phyloP scores from a whole-genome alignment of 2,329 filamentous ascomycete species.

The Helotiales sp. region DNA sequence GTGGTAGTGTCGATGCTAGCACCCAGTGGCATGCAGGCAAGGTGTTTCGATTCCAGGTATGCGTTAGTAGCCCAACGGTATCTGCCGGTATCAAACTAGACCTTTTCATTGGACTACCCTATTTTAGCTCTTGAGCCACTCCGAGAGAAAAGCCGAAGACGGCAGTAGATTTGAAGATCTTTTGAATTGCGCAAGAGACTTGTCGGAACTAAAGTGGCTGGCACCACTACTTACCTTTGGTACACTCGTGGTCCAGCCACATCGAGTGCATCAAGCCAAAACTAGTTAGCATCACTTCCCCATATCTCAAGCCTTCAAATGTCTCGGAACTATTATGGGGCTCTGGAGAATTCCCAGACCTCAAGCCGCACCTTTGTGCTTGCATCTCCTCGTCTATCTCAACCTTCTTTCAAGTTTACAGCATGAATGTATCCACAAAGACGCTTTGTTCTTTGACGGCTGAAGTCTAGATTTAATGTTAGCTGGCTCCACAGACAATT shows the following conservation, averaged over 20 bases:
- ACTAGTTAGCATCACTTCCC: not conserved
- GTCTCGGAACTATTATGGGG: slow-evolving; percentile 13
- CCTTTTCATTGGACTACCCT: not conserved
- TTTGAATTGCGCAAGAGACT: not conserved
- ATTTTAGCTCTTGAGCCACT: not conserved
- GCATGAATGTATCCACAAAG: slow-evolving; percentile 6
- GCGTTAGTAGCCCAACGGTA: not conserved
- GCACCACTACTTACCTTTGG: not conserved
- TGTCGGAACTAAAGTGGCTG: no score
- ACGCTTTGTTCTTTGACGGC: not conserved
- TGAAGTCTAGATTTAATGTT: not conserved
- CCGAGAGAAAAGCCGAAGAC: slow-evolving; percentile 8
- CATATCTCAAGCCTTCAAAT: not conserved
- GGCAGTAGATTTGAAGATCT: slow-evolving; percentile 8
- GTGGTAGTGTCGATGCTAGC: not conserved
- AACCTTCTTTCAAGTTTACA: not conserved
- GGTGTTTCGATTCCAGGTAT: slow-evolving; percentile 5
- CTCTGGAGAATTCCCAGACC: slow-evolving; percentile 9
- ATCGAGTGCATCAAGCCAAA: not conserved
- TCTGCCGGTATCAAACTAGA: not conserved
- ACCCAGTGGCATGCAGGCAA: not conserved
- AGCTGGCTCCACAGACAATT: no score
- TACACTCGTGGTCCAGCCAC: not conserved
- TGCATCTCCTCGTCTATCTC: not conserved
- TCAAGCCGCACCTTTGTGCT: not conserved